These are phyloP conservation scores for Pythium phragmitis DNA, from an alignment of 352 stramenopile genomes.

Conservation along the genomic window DNA sequence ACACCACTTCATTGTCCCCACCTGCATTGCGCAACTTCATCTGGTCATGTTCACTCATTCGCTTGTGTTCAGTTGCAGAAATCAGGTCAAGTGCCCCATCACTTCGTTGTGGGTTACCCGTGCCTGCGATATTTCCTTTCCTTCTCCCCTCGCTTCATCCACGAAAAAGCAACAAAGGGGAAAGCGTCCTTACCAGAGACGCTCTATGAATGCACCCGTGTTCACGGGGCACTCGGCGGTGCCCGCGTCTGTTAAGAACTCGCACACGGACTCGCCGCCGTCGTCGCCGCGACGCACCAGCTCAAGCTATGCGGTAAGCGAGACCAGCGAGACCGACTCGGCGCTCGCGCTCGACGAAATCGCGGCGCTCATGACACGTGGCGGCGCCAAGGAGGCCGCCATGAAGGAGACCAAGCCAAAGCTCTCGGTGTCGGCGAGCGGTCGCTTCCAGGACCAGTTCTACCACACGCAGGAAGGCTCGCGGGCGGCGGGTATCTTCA, in stretches of 20 bases:
- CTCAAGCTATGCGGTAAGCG: background rate
- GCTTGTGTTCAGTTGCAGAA: conserved; percentile 8
- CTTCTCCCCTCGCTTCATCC: background rate
- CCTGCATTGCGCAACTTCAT: conserved; percentile 25
- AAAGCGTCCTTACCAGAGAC: background rate
- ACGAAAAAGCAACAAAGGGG: conserved; percentile 1
- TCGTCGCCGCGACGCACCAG: conserved; percentile 15
- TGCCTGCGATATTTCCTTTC: background rate
- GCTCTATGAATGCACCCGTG: background rate
- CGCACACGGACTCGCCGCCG: conserved; percentile 10
- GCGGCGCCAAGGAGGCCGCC: conserved; percentile 9
- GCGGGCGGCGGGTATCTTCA: conserved; percentile 76
- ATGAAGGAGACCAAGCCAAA: conserved; percentile 42
- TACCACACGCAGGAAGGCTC: conserved; percentile 81
- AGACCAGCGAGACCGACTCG: conserved; percentile 14
- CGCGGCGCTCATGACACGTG: conserved; percentile 24
- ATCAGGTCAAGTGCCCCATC: conserved; percentile 8
- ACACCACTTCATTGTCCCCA: conserved; percentile 2
- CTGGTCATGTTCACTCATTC: background rate
- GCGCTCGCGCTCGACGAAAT: conserved; percentile 26
- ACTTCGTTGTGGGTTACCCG: background rate
- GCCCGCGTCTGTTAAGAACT: background rate
- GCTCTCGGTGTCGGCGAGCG: conserved; percentile 79
- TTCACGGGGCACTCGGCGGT: background rate
- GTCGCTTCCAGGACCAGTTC: conserved; percentile 85